Conservation (phyloP, 139 green algal genomes). For the Chlorella sp. region DNA sequence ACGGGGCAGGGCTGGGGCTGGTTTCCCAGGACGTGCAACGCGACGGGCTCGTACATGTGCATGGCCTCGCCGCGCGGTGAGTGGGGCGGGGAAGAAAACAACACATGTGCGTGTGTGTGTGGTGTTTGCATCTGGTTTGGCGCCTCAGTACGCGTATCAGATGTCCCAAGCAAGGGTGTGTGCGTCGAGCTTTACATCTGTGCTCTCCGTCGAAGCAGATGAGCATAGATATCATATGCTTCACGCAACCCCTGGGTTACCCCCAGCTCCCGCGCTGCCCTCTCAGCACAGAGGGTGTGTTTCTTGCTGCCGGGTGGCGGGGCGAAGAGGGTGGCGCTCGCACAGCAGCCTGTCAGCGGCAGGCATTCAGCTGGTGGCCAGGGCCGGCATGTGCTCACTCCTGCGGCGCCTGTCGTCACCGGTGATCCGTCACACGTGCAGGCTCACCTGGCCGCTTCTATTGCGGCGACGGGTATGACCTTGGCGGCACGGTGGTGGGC, state of each 20-base stretch:
- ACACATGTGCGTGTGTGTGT: background rate
- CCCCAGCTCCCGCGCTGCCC: background rate
- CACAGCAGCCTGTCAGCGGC: background rate
- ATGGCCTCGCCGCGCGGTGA: background rate
- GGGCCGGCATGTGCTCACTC: no score
- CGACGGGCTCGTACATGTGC: background rate
- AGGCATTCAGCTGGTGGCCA: background rate
- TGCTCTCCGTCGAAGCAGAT: background rate
- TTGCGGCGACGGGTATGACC: background rate
- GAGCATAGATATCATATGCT: background rate
- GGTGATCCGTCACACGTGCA: no score
- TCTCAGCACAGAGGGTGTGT: background rate
- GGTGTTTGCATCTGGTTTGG: background rate
- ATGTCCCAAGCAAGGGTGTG: no score
- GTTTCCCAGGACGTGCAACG: background rate
- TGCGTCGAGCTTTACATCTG: no score
- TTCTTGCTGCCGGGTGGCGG: no score
- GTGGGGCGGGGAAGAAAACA: background rate
- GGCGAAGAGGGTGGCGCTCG: background rate
- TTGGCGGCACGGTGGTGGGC: background rate
- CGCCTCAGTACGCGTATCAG: no score
- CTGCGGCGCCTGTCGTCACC: no score
- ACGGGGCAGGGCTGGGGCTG: conserved; percentile 7
- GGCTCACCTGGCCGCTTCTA: background rate
- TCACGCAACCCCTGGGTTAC: background rate